Conservation (phyloP, 1,284 basidiomycete species). For the Ceratobasidium sp. region DNA sequence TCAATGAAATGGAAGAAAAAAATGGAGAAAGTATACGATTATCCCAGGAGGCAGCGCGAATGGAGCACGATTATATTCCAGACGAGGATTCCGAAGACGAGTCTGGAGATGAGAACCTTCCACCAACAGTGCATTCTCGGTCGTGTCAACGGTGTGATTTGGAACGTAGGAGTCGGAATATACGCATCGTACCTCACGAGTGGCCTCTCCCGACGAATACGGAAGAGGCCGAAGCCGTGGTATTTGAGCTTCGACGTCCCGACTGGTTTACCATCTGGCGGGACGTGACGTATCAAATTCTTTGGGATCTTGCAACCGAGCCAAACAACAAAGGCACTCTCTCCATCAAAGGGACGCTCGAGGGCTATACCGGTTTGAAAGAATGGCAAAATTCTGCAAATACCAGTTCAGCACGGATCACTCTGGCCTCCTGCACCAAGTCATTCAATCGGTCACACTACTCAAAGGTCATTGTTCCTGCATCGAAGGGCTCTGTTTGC, state of each 20-base stretch:
- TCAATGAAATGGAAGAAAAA: slow-evolving; percentile 44
- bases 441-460: slow-evolving; percentile 54
- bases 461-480: slow-evolving; percentile 45
- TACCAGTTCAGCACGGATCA: slow-evolving; percentile 44
- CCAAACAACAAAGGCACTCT: background rate
- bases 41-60: background rate
- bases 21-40: slow-evolving; percentile 40
- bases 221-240: slow-evolving; percentile 45
- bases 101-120: background rate
- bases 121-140: slow-evolving; percentile 16
- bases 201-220: slow-evolving; percentile 56
- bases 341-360: background rate
- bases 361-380: background rate
- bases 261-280: slow-evolving; percentile 55
- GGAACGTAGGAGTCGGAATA: slow-evolving; percentile 38
- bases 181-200: slow-evolving; percentile 55
- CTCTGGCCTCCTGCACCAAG: slow-evolving; percentile 52
- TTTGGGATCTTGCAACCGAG: background rate
- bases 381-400: background rate
- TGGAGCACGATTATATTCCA: background rate
- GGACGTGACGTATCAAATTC: slow-evolving; percentile 51
- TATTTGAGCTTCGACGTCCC: slow-evolving; percentile 59
- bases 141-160: slow-evolving; percentile 50
- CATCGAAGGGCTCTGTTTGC: slow-evolving; percentile 43
- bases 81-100: slow-evolving; percentile 33